Percentiles rank a stretch among this genome's conserved stretches.
phyloP scores from a whole-genome alignment of 768 basidiomycete genomes.

The Boletus speciosus region DNA sequence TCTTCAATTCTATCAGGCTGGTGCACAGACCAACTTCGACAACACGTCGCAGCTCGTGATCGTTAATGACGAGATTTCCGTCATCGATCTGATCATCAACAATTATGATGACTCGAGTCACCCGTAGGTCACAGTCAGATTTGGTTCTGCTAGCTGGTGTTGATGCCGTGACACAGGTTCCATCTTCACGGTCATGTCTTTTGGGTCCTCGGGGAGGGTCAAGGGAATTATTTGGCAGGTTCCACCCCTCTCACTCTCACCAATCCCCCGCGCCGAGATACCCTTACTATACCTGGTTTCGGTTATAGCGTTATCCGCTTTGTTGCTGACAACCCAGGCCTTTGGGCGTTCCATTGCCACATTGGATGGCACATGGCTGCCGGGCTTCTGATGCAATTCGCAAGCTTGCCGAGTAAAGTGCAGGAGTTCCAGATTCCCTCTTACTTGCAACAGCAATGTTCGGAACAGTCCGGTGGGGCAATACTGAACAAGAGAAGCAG shows the following conservation, averaged over 20 bases:
- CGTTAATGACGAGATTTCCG: conserved; percentile 24
- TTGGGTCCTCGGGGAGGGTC: conserved; percentile 35
- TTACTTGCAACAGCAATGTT: conserved; percentile 34
- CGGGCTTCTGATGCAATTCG: conserved; percentile 41
- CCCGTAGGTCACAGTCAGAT: conserved; percentile 18
- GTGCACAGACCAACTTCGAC: conserved; percentile 27
- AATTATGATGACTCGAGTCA: conserved; percentile 31
- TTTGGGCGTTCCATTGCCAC: conserved; percentile 48
- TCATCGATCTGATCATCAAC: conserved; percentile 23
- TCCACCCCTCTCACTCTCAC: conserved; percentile 28
- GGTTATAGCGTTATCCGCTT: conserved; percentile 39
- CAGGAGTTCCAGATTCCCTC: conserved; percentile 34
- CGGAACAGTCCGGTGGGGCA: conserved; percentile 27
- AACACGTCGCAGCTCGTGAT: conserved; percentile 23
- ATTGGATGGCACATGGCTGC: conserved; percentile 39
- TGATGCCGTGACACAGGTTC: conserved; percentile 22
- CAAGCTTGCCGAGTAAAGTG: conserved; percentile 34
- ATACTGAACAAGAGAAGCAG: conserved; percentile 18
- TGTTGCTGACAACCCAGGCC: conserved; percentile 41
- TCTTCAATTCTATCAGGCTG: conserved; percentile 23
- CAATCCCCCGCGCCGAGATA: conserved; percentile 42
- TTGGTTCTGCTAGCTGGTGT: neutral
- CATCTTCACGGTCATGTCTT: conserved; percentile 39
- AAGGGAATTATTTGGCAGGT: conserved; percentile 31
- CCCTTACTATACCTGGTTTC: conserved; percentile 38